Evolutionary conservation across 2,329 filamentous ascomycete species (phyloP), one percentile per base, ranked within the genome.

Genomic region (Xylaria multiplex): DNA sequence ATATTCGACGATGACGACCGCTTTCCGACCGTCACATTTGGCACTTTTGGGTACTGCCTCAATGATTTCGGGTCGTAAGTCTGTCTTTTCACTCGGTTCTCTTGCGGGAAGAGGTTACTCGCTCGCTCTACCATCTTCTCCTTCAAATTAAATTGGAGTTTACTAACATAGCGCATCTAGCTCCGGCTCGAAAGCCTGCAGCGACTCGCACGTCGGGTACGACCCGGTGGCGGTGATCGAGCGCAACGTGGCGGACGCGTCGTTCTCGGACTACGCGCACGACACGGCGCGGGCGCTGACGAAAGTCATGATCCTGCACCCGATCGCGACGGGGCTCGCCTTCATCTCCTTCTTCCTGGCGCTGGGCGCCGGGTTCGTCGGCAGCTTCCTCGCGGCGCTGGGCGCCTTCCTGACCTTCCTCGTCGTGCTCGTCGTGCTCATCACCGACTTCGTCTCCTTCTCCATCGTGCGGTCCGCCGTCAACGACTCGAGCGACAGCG

Each of bases 321-420:
- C 74, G 30, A 67, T 75, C 65, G 73, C 71, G 16, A 73, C 74
- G 1, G 73, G 71, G 0, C 70, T 76, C 0, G 76, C 80, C 24
- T 84, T 84, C 76, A 78, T 84, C 68, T 78, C 82, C 19, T 83
- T 83, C 76, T 73, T 83, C 9, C 70, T 82, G 45, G 79, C 79
- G 1, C 74, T 82, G 40, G 81, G 81, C 59, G 75, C 80, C 16
- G 82, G 82, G 6, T 65, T 83, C 55, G 72, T 81, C 48, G 82
- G 81, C 27, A 78, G 79, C 1, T 71, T 84, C 2, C 69, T 80
- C 3, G 81, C 81, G 0, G 75, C 80, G 2, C 54, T 82, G 8
- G 70, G 78, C 11, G 75, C 81, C 0, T 70, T 75, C 5, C 35
- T 84, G 22, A 78, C 81, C 4, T 84, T 80, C 73, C 48, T 83